Evolutionary conservation across 164 flowering plant species (phyloP), one percentile per base, ranked within the genome.

Genomic region (Buxus sempervirens): DNA sequence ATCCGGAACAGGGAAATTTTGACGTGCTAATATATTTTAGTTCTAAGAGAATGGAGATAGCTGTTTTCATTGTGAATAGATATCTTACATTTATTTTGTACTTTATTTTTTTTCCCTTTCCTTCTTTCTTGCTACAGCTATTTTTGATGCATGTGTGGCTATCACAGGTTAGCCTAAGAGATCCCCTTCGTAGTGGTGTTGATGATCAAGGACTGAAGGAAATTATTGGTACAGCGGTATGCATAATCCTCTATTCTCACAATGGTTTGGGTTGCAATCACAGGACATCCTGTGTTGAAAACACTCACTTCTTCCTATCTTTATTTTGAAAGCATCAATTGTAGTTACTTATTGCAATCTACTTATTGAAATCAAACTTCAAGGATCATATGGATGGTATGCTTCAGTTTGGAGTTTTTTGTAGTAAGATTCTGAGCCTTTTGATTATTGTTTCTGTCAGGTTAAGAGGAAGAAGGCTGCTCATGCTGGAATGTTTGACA

Each of bases 401-500:
- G 25, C 25, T 55, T 21, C 21, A 55, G 2, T 23, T 55, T 55
- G 58, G 58, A 55, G 23, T 24, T 55, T 55, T 55, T 9, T 9
- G 12, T 55, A 0, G 0, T 14, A 36, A 25, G 9, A 13, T 21
- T 22, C 49, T 13, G 20, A 27, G 45, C 2, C 60, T 18, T 58
- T 16, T 16, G 22, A 14, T 66, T 68, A 51, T 70, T 68, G 60
- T 71, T 72, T 74, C 54, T 24, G 75, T 72, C 79, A 91, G 97
- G 95, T 92, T 53, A 95, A 90, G 85, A 90, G 88, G 79, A 95
- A 95, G 87, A 92, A 95, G 81, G 90, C 96, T 64, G 73, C 97
- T 69, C 99, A 95, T 82, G 96, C 98, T 73, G 99, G 96, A 62
- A 92, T 95, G 99, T 88, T 92, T 81, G 96, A 92, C 79, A 73